Evolutionary conservation across 495 filamentous ascomycete genomes (phyloP).

Genomic region (Neurospora sp.): DNA sequence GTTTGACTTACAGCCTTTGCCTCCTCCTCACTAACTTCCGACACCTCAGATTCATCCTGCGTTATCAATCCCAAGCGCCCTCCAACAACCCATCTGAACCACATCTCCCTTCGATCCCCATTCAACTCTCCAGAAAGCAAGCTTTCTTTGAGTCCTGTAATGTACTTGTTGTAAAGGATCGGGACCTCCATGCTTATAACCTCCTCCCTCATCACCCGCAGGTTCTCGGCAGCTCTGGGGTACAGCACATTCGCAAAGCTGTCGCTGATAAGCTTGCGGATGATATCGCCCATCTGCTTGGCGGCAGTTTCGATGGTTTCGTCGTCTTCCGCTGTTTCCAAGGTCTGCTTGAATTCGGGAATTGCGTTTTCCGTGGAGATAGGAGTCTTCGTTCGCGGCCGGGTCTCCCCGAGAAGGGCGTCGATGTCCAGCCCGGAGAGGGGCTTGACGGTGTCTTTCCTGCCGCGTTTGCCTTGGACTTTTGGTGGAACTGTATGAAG

Average conservation of each 20-base stretch:
- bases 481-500: constrained; percentile 60
- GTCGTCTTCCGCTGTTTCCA: constrained; percentile 52
- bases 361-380: constrained; percentile 77
- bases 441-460: constrained; percentile 64
- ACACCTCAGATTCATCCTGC: constrained; percentile 44
- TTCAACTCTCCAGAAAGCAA: constrained; percentile 62
- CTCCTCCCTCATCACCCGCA: constrained; percentile 70
- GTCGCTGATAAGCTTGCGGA: constrained; percentile 55
- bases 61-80: constrained; percentile 67
- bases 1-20: constrained; percentile 45
- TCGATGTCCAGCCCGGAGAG: constrained; percentile 87
- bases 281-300: constrained; percentile 63
- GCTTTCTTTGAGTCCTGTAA: constrained; percentile 61
- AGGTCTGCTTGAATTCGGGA: constrained; percentile 80
- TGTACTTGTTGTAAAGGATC: constrained; percentile 62
- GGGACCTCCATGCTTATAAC: constrained; percentile 69
- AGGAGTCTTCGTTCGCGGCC: constrained; percentile 27
- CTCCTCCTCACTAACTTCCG: constrained; percentile 55
- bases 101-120: constrained; percentile 75
- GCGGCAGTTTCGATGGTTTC: constrained; percentile 55
- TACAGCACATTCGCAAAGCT: constrained; percentile 71
- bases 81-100: constrained; percentile 56
- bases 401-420: constrained; percentile 52
- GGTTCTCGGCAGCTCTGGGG: constrained; percentile 60
- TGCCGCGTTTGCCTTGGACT: constrained; percentile 59